These are phyloP conservation scores for Blastocystis sp. DNA, from an alignment of 352 stramenopile genomes.

Conservation along the genomic window DNA sequence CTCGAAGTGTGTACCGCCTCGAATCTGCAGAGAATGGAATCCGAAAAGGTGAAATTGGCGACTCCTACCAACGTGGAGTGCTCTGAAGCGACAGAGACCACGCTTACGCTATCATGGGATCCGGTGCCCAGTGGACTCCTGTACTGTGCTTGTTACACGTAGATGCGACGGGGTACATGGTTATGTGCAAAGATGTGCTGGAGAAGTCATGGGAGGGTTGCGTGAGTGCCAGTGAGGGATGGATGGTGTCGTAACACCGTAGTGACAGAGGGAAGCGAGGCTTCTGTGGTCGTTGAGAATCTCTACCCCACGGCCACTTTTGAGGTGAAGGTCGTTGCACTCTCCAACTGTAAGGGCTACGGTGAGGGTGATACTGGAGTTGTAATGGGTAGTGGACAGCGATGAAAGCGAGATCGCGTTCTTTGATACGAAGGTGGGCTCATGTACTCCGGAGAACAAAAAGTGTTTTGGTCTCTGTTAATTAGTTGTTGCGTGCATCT, in stretches of 20 bases:
- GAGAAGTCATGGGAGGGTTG: conserved; percentile 16
- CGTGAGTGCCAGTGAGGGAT: conserved; percentile 3
- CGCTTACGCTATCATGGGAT: conserved; percentile 35
- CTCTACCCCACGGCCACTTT: conserved; percentile 50
- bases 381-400: conserved; percentile 27
- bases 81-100: not conserved
- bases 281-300: conserved; percentile 19
- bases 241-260: not conserved
- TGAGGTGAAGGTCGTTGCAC: conserved; percentile 13
- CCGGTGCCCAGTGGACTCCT: not conserved
- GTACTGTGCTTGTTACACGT: not conserved
- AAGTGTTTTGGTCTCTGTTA: conserved; percentile 53
- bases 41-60: conserved; percentile 19
- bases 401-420: conserved; percentile 41
- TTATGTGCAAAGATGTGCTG: conserved; percentile 67
- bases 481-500: not conserved
- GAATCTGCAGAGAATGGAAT: not conserved
- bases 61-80: conserved; percentile 18
- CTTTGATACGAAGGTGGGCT: conserved; percentile 52
- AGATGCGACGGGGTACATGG: conserved; percentile 51
- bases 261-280: not conserved
- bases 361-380: not conserved
- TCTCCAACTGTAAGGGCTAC: not conserved
- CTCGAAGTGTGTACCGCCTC: too few relatives aligned
- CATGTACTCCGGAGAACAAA: conserved; percentile 34